These are phyloP conservation scores for Rhynchosporium graminicola DNA, from an alignment of 2,329 filamentous ascomycete genomes.

Conservation along the genomic window DNA sequence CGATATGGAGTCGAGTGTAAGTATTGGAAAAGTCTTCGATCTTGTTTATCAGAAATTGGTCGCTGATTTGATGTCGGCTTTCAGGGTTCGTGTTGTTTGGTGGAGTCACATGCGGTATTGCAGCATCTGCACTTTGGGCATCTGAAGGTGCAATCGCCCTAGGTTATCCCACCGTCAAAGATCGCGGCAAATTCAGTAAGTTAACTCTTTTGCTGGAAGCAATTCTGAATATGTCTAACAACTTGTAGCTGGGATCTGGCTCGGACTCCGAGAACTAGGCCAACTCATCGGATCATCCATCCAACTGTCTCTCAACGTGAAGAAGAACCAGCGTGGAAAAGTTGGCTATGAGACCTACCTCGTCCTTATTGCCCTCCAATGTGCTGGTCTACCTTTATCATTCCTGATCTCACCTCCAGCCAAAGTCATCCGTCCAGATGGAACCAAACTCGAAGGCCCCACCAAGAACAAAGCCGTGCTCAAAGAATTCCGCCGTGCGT, in stretches of 20 bases:
- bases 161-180: slow-evolving; percentile 68
- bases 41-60: no score
- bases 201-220: neutral
- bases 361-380: slow-evolving; percentile 70
- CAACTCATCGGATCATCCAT: slow-evolving; percentile 72
- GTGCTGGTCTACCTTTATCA: slow-evolving; percentile 61
- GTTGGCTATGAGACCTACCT: slow-evolving; percentile 69
- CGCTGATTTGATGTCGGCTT: no score
- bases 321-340: slow-evolving; percentile 57
- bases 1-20: slow-evolving; percentile 62
- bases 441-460: slow-evolving; percentile 52
- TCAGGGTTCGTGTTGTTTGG: slow-evolving; percentile 61
- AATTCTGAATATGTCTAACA: neutral
- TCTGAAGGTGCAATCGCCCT: slow-evolving; percentile 72
- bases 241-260: slow-evolving; percentile 63
- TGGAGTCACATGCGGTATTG: slow-evolving; percentile 66
- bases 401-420: slow-evolving; percentile 60
- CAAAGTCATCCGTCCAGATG: slow-evolving; percentile 65
- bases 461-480: slow-evolving; percentile 57
- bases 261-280: slow-evolving; percentile 57
- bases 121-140: slow-evolving; percentile 67
- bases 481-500: slow-evolving; percentile 59
- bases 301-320: slow-evolving; percentile 64
- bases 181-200: slow-evolving; percentile 56
- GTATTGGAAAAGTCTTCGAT: no score